These are phyloP conservation scores for Sesbania bispinosa DNA, from an alignment of 306 rosid genomes.

Conservation along the genomic window DNA sequence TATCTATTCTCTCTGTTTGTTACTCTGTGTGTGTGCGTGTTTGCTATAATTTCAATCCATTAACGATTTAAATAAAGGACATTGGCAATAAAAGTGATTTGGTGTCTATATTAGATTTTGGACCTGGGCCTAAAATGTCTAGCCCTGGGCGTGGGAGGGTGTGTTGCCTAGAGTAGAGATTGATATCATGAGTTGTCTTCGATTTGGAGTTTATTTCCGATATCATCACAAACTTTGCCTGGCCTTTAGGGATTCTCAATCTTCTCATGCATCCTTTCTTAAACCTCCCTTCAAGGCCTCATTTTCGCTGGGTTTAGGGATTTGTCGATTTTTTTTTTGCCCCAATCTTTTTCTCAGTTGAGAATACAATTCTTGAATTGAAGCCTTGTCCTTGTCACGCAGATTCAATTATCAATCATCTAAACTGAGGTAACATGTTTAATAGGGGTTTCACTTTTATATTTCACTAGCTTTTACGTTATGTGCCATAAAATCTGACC, in stretches of 20 bases:
- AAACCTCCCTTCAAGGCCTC: too few species aligned
- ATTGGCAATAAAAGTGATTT: background rate
- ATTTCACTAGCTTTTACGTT: background rate
- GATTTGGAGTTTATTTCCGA: background rate
- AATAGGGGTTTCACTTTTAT: background rate
- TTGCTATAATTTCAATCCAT: background rate
- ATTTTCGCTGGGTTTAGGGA: too few species aligned
- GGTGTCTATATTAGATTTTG: too few species aligned
- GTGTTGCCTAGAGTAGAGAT: too few species aligned
- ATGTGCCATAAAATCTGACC: background rate
- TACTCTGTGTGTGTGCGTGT: background rate
- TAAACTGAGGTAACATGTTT: slow-evolving; percentile 26
- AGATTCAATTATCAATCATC: slow-evolving; percentile 20
- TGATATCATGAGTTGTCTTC: background rate
- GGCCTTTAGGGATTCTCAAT: too few species aligned
- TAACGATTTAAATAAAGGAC: background rate
- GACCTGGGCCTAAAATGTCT: too few species aligned
- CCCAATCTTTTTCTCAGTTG: background rate
- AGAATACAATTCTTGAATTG: slow-evolving; percentile 3
- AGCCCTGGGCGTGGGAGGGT: too few species aligned
- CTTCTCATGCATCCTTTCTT: too few species aligned
- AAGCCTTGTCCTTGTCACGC: background rate
- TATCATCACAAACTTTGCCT: background rate
- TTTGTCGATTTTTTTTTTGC: too few species aligned
- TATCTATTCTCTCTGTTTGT: background rate